A percentile compares a stretch with the other conserved stretches of the same genome.
Conservation (phyloP, 768 basidiomycete genomes). For the Lactifluus echinatus region DNA sequence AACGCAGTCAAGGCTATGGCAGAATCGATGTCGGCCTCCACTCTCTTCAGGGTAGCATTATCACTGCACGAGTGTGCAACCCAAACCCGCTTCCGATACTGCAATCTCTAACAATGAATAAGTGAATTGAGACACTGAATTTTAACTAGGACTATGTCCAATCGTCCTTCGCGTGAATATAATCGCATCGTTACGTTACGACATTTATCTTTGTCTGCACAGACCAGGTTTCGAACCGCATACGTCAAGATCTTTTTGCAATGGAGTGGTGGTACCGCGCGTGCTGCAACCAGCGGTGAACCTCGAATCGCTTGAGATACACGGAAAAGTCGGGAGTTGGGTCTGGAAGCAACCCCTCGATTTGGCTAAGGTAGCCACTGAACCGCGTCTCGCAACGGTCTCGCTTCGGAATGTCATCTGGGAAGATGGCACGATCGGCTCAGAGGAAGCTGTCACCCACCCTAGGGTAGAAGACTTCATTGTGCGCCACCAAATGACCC, state of each 20-base stretch:
- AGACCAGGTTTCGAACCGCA: no score
- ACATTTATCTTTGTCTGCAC: not conserved
- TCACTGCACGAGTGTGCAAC: not conserved
- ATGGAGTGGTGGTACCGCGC: not conserved
- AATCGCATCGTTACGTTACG: not conserved
- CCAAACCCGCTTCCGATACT: not conserved
- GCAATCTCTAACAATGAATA: not conserved
- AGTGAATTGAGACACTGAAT: no score
- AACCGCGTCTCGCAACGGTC: not conserved
- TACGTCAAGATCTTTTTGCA: no score
- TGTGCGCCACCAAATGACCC: not conserved
- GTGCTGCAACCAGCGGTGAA: not conserved
- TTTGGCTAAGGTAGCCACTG: not conserved
- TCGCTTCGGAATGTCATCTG: not conserved
- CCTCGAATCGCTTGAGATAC: not conserved
- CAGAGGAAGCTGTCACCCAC: not conserved
- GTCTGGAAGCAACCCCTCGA: no score
- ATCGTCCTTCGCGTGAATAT: not conserved
- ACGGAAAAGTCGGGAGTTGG: no score
- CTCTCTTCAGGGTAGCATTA: not conserved
- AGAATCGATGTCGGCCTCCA: no score
- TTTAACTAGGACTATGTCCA: not conserved
- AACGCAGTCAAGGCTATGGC: no score
- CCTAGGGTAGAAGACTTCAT: not conserved
- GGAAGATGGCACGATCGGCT: not conserved